Evolutionary conservation across 805 yeast species (phyloP), one percentile per base, ranked within the genome.

Genomic region (Helenozyma rhizophorensis): DNA sequence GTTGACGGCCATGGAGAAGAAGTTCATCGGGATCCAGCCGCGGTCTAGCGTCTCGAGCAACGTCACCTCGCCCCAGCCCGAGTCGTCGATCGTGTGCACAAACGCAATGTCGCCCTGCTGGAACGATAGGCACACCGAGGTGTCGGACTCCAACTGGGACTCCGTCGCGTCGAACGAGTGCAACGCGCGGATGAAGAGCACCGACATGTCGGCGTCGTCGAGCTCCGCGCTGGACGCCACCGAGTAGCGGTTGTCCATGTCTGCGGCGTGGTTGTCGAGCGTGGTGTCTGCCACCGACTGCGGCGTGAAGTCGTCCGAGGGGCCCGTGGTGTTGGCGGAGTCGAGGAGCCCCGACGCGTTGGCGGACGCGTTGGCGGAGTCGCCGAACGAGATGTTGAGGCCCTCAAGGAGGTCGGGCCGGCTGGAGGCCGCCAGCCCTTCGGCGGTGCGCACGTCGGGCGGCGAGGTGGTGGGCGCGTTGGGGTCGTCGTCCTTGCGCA

Each of bases 51-150:
- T 65, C 35, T 76, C 78, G 7, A 83, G 58, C 23, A 83, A 50
- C 0, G 89, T 83, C 2, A 83, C 93, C 54, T 84, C 94, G 39
- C 89, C 90, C 94, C 94, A 84, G 0, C 93, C 94, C 14, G 87
- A 78, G 34, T 80, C 80, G 53, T 83, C 93, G 14, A 83, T 74
- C 6, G 83, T 74, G 48, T 83, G 88, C 4, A 84, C 84, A 55
- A 83, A 84, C 0, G 86, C 89, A 30, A 80, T 60, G 46, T 82
- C 93, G 41, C 75, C 73, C 41, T 74, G 76, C 14, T 74, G 72
- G 53, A 84, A 84, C 0, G 88, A 78, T 7, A 84, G 62, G 53
- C 94, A 84, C 25, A 83, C 79, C 0, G 85, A 72, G 6, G 80
- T 72, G 51, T 83, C 90, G 17, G 79, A 74, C 28, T 71, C 72